These are phyloP conservation scores for Leccinum cinnamomeum DNA, from an alignment of 1,284 basidiomycete genomes.

Conservation along the genomic window DNA sequence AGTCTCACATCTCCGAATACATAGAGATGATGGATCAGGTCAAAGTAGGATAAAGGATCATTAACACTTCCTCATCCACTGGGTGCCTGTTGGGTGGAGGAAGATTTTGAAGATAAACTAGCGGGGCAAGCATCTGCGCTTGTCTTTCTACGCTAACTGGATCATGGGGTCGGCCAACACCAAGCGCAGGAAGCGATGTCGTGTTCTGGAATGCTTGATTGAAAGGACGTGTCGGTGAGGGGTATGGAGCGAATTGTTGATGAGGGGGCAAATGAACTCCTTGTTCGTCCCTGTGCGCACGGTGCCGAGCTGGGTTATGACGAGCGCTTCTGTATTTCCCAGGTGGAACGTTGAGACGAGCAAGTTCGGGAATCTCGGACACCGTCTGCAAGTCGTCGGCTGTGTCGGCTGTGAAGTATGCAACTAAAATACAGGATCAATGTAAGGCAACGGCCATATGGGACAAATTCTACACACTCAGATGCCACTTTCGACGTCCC, in stretches of 20 bases:
- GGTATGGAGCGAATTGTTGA: conserved; percentile 35
- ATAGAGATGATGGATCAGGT: conserved; percentile 20
- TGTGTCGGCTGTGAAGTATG: conserved; percentile 68
- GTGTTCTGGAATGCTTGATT: conserved; percentile 15
- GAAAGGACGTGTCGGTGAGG: conserved; percentile 27
- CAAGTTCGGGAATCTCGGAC: conserved; percentile 56
- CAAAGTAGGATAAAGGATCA: conserved; percentile 44
- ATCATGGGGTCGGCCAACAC: conserved; percentile 5
- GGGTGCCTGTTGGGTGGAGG: conserved; percentile 52
- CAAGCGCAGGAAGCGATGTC: background rate
- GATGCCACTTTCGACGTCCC: conserved; percentile 74
- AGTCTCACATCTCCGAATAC: background rate
- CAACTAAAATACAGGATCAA: conserved; percentile 45
- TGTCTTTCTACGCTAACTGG: conserved; percentile 17
- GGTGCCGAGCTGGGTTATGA: conserved; percentile 36
- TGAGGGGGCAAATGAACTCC: conserved; percentile 15
- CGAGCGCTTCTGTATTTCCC: conserved; percentile 67
- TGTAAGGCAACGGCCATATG: conserved; percentile 2
- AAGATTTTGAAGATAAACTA: conserved; percentile 53
- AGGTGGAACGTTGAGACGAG: conserved; percentile 52
- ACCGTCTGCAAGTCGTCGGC: conserved; percentile 56
- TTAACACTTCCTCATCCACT: conserved; percentile 59
- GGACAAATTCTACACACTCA: conserved; percentile 50
- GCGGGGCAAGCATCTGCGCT: conserved; percentile 47
- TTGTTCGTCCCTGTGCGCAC: conserved; percentile 27